Percentiles rank a stretch among this genome's conserved stretches.
phyloP scores from a whole-genome alignment of 2,329 filamentous ascomycete genomes.

The Achaetomium macrosporum region DNA sequence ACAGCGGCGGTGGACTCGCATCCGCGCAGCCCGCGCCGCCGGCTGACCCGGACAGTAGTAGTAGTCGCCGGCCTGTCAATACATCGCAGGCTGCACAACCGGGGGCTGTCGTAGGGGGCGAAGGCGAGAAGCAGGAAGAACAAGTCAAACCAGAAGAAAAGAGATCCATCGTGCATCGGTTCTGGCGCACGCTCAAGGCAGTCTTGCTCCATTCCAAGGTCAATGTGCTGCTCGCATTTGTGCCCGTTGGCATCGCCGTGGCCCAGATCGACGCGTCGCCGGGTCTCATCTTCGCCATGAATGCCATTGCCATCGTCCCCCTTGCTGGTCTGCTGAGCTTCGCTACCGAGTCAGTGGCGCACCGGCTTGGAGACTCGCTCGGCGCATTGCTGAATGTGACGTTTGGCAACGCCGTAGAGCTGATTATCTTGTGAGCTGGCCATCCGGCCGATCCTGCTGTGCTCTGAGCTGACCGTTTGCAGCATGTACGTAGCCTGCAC shows the following conservation, averaged over 20 bases:
- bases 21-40: constrained; percentile 18
- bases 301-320: constrained; percentile 69
- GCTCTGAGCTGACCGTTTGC: constrained; percentile 2
- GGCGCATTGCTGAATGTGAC: constrained; percentile 71
- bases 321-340: constrained; percentile 65
- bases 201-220: constrained; percentile 69
- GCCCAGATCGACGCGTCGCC: constrained; percentile 50
- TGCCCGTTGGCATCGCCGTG: constrained; percentile 68
- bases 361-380: constrained; percentile 65
- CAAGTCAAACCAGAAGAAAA: constrained; percentile 24
- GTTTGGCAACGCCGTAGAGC: constrained; percentile 72
- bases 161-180: constrained; percentile 28
- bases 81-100: constrained; percentile 45
- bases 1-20: constrained; percentile 6
- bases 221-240: constrained; percentile 71
- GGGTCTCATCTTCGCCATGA: constrained; percentile 65
- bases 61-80: constrained; percentile 37
- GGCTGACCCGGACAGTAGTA: constrained; percentile 21
- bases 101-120: constrained; percentile 50
- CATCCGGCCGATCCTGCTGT: not conserved
- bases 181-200: constrained; percentile 49
- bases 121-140: constrained; percentile 24
- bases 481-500: constrained; percentile 47
- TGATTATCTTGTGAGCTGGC: constrained; percentile 59
- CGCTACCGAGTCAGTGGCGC: constrained; percentile 70